phyloP scores from a whole-genome alignment of 768 basidiomycete species.

The Leccinum ochraceum region DNA sequence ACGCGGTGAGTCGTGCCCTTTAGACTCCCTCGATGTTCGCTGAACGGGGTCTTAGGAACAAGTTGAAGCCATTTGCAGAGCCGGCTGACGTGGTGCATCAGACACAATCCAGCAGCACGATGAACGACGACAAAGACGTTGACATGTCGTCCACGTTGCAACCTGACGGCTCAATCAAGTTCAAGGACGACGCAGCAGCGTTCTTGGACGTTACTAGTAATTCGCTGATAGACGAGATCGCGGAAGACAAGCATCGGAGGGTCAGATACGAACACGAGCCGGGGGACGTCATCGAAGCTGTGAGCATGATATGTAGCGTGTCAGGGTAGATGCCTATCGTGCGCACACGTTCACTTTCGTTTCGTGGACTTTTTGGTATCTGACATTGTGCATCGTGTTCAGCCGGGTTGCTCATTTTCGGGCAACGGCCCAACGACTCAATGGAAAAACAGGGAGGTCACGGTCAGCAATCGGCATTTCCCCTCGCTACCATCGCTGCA shows the following conservation, averaged over 20 bases:
- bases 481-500: no score
- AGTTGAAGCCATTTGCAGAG: constrained; percentile 65
- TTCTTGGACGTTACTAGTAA: constrained; percentile 27
- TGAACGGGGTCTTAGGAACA: constrained; percentile 53
- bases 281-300: constrained; percentile 82
- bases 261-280: constrained; percentile 86
- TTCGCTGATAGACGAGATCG: constrained; percentile 71
- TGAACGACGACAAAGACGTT: constrained; percentile 38
- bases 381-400: no score
- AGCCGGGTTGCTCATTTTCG: constrained; percentile 40
- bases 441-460: no score
- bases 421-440: constrained; percentile 36
- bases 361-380: neutral
- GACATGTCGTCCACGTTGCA: constrained; percentile 47
- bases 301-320: constrained; percentile 79
- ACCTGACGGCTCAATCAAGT: constrained; percentile 13
- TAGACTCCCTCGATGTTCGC: neutral
- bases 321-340: constrained; percentile 92
- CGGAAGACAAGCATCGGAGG: constrained; percentile 86
- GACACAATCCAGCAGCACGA: constrained; percentile 34
- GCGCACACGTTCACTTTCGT: constrained; percentile 27
- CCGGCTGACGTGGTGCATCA: constrained; percentile 36
- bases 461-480: no score
- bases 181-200: constrained; percentile 13
- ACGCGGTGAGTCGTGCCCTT: constrained; percentile 55